phyloP scores from a whole-genome alignment of 129 eudicot genomes.

The Lactuca sativa region DNA sequence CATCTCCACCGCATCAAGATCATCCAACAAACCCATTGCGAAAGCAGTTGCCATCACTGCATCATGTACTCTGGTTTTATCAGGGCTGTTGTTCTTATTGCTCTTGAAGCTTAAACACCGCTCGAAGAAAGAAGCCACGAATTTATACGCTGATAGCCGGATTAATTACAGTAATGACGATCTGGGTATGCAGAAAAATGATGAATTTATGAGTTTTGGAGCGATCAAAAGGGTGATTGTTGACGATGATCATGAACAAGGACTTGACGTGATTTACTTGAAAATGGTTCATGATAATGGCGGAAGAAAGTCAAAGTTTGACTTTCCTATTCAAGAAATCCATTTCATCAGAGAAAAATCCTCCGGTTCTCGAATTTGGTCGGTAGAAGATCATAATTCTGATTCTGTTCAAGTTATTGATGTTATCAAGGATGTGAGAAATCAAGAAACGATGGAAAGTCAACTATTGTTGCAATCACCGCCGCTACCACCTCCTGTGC shows the following conservation, averaged over 20 bases:
- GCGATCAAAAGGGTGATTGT: slow-evolving; percentile 19
- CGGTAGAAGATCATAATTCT: not conserved
- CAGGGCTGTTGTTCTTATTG: slow-evolving; percentile 46
- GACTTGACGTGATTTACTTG: slow-evolving; percentile 75
- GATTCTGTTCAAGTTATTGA: not conserved
- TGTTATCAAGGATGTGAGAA: slow-evolving; percentile 13
- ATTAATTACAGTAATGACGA: not conserved
- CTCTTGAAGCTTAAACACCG: slow-evolving; percentile 27
- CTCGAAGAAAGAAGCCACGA: not conserved
- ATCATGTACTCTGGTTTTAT: slow-evolving; percentile 44
- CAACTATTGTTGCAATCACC: slow-evolving; percentile 15
- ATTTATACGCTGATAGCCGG: slow-evolving; percentile 4
- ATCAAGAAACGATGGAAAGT: slow-evolving; percentile 19
- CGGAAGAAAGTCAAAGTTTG: not conserved
- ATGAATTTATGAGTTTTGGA: slow-evolving; percentile 39
- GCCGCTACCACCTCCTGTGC: slow-evolving; percentile 24
- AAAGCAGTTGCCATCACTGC: slow-evolving; percentile 63
- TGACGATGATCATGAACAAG: slow-evolving; percentile 74
- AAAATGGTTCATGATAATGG: slow-evolving; percentile 34
- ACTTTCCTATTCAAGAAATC: not conserved
- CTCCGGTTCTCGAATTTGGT: slow-evolving; percentile 46
- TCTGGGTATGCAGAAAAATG: slow-evolving; percentile 10
- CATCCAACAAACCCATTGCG: slow-evolving; percentile 45
- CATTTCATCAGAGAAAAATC: slow-evolving; percentile 25
- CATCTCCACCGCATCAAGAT: slow-evolving; percentile 14